Percentiles rank a stretch among this genome's conserved stretches.
These are phyloP conservation scores for Thuja plicata DNA, from an alignment of 83 land plant genomes.

Conservation along the genomic window DNA sequence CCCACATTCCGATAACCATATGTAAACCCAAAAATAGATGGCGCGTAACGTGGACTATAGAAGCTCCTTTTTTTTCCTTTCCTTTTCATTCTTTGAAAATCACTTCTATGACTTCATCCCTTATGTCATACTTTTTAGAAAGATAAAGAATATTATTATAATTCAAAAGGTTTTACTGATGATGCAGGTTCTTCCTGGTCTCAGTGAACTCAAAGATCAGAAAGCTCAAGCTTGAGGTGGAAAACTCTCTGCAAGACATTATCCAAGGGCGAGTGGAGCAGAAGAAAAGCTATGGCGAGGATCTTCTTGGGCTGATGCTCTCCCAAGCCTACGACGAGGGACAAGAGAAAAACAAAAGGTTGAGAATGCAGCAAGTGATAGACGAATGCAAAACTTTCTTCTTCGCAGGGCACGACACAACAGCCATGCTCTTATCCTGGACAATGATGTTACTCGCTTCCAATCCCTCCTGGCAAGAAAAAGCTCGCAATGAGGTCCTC, in stretches of 20 bases:
- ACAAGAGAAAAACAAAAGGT: neutral
- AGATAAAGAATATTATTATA: too few relatives aligned
- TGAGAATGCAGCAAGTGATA: slow-evolving; percentile 27
- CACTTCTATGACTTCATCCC: too few relatives aligned
- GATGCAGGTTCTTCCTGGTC: slow-evolving; percentile 62
- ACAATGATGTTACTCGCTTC: slow-evolving; percentile 33
- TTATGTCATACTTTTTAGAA: too few relatives aligned
- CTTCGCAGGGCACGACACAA: slow-evolving; percentile 48
- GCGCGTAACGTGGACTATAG: too few relatives aligned
- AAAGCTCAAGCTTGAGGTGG: slow-evolving; percentile 60
- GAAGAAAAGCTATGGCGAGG: slow-evolving; percentile 25
- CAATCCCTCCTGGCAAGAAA: slow-evolving; percentile 41
- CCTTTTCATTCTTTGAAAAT: too few relatives aligned
- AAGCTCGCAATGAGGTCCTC: slow-evolving; percentile 32
- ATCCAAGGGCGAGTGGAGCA: slow-evolving; percentile 52
- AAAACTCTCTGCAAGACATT: slow-evolving; percentile 57
- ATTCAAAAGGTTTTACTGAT: neutral
- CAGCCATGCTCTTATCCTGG: slow-evolving; percentile 35
- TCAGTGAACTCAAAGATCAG: slow-evolving; percentile 57
- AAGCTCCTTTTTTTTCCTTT: too few relatives aligned
- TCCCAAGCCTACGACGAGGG: neutral
- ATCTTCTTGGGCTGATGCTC: slow-evolving; percentile 23
- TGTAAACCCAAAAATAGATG: too few relatives aligned
- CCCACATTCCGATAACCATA: too few relatives aligned
- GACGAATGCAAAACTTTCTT: slow-evolving; percentile 48